These are phyloP conservation scores for Ustilago crameri DNA, from an alignment of 1,284 basidiomycete species.

Conservation along the genomic window DNA sequence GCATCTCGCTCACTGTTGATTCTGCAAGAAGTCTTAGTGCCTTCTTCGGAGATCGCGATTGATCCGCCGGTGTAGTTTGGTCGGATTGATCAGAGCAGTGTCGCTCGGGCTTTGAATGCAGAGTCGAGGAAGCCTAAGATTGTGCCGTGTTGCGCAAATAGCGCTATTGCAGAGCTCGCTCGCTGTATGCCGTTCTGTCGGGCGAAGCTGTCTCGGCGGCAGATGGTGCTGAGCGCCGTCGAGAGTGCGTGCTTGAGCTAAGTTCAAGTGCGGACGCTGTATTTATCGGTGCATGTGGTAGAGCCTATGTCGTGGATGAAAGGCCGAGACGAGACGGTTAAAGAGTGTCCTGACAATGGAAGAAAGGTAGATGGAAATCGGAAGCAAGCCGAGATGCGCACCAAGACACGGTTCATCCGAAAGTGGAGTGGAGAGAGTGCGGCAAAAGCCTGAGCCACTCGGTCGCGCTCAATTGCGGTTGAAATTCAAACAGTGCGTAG, in stretches of 20 bases:
- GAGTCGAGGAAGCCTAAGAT: no score
- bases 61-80: no score
- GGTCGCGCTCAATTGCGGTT: neutral
- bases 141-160: no score
- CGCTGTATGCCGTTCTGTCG: no score
- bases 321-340: neutral
- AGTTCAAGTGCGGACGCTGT: no score
- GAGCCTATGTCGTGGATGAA: neutral
- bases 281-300: no score
- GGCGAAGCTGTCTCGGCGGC: no score
- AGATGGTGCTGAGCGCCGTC: no score
- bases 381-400: constrained; percentile 28
- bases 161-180: no score
- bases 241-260: no score
- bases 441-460: neutral
- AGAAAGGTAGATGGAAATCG: constrained; percentile 8
- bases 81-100: neutral
- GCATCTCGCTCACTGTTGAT: constrained; percentile 19
- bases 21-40: neutral
- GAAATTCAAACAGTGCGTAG: neutral
- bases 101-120: no score
- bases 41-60: neutral
- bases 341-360: neutral
- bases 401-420: constrained; percentile 15
- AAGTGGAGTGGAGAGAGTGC: constrained; percentile 27